These are phyloP conservation scores for Microbotryum saponariae DNA, from an alignment of 1,284 basidiomycete genomes.

Conservation along the genomic window DNA sequence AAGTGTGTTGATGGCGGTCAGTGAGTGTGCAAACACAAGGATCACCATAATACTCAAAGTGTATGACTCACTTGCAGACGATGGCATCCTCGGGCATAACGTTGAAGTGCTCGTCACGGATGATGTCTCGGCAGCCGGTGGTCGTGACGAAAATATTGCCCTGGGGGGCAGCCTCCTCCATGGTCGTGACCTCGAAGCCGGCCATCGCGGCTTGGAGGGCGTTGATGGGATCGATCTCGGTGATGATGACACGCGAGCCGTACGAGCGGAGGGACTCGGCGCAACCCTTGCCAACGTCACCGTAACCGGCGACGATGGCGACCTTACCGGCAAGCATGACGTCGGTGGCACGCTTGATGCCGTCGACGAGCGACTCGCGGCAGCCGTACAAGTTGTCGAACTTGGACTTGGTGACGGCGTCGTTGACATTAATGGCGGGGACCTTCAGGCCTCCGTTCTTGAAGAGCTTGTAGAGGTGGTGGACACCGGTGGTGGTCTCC, in stretches of 20 bases:
- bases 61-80: conserved; percentile 64
- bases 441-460: conserved; percentile 92
- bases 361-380: conserved; percentile 98
- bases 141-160: conserved; percentile 96
- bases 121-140: conserved; percentile 98
- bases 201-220: conserved; percentile 99
- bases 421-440: conserved; percentile 99
- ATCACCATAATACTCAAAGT: too few species aligned
- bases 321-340: conserved; percentile 99
- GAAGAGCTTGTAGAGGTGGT: conserved; percentile 97
- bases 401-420: conserved; percentile 91
- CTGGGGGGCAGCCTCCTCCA: conserved; percentile 89
- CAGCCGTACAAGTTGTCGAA: conserved; percentile 86
- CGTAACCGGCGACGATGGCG: conserved; percentile 95
- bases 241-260: conserved; percentile 90
- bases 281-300: conserved; percentile 99
- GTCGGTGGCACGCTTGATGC: conserved; percentile 99
- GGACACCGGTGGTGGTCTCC: conserved; percentile 99
- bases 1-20: too few species aligned
- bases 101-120: conserved; percentile 83
- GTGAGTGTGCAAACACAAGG: too few species aligned
- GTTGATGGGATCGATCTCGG: conserved; percentile 99
- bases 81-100: conserved; percentile 98
- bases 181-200: conserved; percentile 95
- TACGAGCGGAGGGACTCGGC: conserved; percentile 95